Evolutionary conservation across 108 stramenopile species (phyloP).

Genomic region (Cafeteria roenbergensis): DNA sequence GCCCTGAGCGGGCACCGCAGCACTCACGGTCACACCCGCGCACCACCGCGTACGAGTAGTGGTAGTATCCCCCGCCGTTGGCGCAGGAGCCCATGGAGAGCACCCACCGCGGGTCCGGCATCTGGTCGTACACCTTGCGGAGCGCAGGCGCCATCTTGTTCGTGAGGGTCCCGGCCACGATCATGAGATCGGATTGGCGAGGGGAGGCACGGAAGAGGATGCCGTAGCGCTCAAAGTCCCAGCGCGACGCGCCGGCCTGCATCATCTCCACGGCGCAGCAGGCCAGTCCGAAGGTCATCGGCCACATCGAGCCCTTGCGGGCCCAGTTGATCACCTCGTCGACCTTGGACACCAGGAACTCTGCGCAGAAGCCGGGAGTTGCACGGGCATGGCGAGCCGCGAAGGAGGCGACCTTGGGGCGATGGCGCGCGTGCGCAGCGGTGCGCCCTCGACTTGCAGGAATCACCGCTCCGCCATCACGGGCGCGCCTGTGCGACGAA

Average conservation of each 20-base stretch:
- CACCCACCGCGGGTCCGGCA: constrained; percentile 99
- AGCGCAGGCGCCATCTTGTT: constrained; percentile 99
- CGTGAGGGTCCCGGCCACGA: constrained; percentile 95
- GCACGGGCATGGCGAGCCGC: too few relatives aligned
- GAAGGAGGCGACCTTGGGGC: too few relatives aligned
- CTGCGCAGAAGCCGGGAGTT: too few relatives aligned
- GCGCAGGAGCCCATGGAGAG: constrained; percentile 97
- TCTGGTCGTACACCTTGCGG: constrained; percentile 96
- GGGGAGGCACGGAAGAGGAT: constrained; percentile 88
- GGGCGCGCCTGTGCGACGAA: too few relatives aligned
- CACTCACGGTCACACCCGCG: constrained; percentile 66
- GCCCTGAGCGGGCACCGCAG: background rate
- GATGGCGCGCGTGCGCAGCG: too few relatives aligned
- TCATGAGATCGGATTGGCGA: constrained; percentile 94
- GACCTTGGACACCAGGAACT: constrained; percentile 89
- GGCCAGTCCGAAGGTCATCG: constrained; percentile 98
- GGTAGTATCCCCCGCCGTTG: constrained; percentile 99
- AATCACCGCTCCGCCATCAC: too few relatives aligned
- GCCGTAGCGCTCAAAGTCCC: constrained; percentile 98
- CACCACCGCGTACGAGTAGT: constrained; percentile 95
- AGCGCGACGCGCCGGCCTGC: constrained; percentile 93
- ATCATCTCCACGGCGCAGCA: constrained; percentile 99
- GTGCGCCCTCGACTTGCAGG: too few relatives aligned
- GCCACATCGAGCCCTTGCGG: constrained; percentile 95
- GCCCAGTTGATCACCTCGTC: constrained; percentile 98